Base-by-base conservation (phyloP, 495 filamentous ascomycete species). In the Lasiosphaeria hispida region DNA sequence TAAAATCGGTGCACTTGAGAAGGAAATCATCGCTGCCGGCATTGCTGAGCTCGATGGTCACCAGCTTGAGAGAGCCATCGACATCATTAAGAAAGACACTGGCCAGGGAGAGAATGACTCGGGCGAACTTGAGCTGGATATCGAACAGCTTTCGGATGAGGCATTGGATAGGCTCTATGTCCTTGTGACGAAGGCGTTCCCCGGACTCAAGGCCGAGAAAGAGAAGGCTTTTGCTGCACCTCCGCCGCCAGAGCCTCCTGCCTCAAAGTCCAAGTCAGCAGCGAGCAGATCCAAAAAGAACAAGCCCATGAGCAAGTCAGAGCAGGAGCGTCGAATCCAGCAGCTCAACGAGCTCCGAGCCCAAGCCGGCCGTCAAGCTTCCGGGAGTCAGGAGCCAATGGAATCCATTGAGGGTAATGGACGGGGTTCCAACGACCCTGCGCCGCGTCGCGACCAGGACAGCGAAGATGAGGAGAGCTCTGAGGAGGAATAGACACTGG, bases 241-340 rank as follows among this genome's bases (percentile, higher is more conserved):
- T 13, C 62, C 53, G 56, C 47, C 59, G 10, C 57, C 62, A 44
- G 75, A 64, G 53, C 78, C 65, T n/a, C 63, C 66, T 59, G 74
- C 48, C 38, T 66, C 67, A 39, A 72, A 64, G 55, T 59, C 75
- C 23, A 80, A 77, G 59, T 67, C 72, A 18, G 73, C 81, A 13
- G 76, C 83, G 0, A 69, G 82, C 11, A 90, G 90, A 72, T 82
- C 87, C 13, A 96, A 96, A 78, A 98, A 98, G 81, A 96, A 98
- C 75, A 97, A 97, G 80, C 94, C 94, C 0, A 98, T 97, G 94
- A 93, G 88, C 77, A 93, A 92, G 72, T 78, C 75, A 17, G 93
- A 98, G 73, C 94, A 98, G 72, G 92, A 97, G 68, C 84, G 86
- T 8, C 88, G 87, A 63, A 96, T 98, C 68, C 82, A 85, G 51